Evolutionary conservation across 768 basidiomycete genomes (phyloP), one percentile per base, ranked within the genome.

Genomic region (Macrolepiota albuminosa): DNA sequence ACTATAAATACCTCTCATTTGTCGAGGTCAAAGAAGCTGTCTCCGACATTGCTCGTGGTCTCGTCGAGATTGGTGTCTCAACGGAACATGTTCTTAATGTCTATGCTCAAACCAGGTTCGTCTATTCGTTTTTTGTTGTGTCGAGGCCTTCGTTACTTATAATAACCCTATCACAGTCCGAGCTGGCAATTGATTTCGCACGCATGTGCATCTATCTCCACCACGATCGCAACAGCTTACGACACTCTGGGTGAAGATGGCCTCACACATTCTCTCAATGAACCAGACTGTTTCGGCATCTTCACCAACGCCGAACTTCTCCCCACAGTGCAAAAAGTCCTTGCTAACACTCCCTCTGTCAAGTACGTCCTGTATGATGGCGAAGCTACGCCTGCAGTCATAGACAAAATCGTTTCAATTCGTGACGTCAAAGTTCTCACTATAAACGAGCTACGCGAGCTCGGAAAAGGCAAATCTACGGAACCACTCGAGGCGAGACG

Each of bases 241-340:
- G 96, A 97, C 69, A 96, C 93, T 2, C 88, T 98, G 26, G 96
- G 97, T 56, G 88, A 91, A 69, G 77, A 83, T 0, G 94, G 96
- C 54, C 84, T 99, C 21, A 76, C 86, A 0, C 95, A 98, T 72
- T 94, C 96, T 0, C 84, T 98, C 60, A 90, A 93, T 71, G 81
- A 81, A 61, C 93, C 95, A 4, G 78, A 87, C 49, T 94, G 90
- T 63, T 80, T 85, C 29, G 89, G 86, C 60, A 78, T 98, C 69
- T 97, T 92, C 76, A 96, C 95, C 65, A 96, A 99, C 67, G 89
- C 91, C 39, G 91, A 94, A 36, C 86, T 99, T 24, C 86, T 99
- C 50, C 83, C 84, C 11, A 91, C 86, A 21, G 77, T 98, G 39
- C 75, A 81, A 50, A 84, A 86, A 56, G 89, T 97, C 60, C 75